Evolutionary conservation across 2,329 filamentous ascomycete species (phyloP).

Genomic region (Falciphora oryzae): DNA sequence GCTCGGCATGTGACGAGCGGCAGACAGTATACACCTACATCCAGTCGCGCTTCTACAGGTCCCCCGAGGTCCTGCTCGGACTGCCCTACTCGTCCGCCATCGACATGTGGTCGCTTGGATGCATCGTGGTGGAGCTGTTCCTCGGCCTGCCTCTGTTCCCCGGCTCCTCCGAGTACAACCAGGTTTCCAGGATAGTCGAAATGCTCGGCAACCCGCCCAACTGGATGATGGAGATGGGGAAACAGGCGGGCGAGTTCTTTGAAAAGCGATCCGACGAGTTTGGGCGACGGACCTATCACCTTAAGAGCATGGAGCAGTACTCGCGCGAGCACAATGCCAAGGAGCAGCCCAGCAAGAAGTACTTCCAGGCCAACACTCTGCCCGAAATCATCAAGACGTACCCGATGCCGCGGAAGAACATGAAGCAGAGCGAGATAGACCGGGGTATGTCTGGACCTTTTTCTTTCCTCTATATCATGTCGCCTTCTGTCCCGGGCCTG

Average conservation of each 20-base stretch:
- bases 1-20: slow-evolving; percentile 94
- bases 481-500: neutral
- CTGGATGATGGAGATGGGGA: slow-evolving; percentile 99
- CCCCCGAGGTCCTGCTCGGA: slow-evolving; percentile 90
- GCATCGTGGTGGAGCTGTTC: slow-evolving; percentile 97
- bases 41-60: slow-evolving; percentile 95
- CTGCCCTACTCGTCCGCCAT: slow-evolving; percentile 97
- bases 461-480: neutral
- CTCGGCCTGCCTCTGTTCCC: slow-evolving; percentile 91
- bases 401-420: slow-evolving; percentile 97
- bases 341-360: slow-evolving; percentile 99
- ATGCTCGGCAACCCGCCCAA: slow-evolving; percentile 95
- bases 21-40: slow-evolving; percentile 99
- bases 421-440: slow-evolving; percentile 96
- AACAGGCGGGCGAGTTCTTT: slow-evolving; percentile 95
- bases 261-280: slow-evolving; percentile 91
- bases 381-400: slow-evolving; percentile 98
- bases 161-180: slow-evolving; percentile 97
- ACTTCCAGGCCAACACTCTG: slow-evolving; percentile 89
- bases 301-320: slow-evolving; percentile 98
- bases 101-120: slow-evolving; percentile 99
- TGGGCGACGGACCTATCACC: slow-evolving; percentile 79
- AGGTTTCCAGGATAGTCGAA: slow-evolving; percentile 93
- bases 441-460: slow-evolving; percentile 59
- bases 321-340: slow-evolving; percentile 93